Conservation (phyloP, 495 filamentous ascomycete genomes). For the Chaetomium fimeti region DNA sequence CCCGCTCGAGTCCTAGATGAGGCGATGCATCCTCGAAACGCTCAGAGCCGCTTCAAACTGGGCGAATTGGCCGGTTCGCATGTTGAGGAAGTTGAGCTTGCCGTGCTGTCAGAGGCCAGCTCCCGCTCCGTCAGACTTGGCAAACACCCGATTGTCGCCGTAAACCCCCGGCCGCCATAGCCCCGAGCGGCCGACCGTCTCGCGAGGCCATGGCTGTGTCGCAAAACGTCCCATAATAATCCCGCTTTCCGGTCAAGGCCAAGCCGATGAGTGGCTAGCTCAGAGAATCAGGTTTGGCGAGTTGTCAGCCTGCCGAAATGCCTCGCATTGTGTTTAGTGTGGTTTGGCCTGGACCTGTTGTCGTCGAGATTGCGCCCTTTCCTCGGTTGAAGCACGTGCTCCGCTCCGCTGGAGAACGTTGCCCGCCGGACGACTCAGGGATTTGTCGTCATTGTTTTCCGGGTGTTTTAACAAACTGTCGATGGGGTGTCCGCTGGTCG, state of each 20-base stretch:
- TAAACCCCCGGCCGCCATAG: conserved; percentile 14
- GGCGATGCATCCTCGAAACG: background rate
- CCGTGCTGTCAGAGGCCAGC: background rate
- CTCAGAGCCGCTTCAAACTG: background rate
- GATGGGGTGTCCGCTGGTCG: too few relatives aligned
- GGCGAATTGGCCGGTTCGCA: background rate
- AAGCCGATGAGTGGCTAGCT: conserved; percentile 14
- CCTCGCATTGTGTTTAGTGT: conserved; percentile 16
- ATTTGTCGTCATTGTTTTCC: too few relatives aligned
- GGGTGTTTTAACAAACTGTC: background rate
- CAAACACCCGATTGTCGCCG: background rate
- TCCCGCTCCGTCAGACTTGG: background rate
- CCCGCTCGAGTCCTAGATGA: background rate
- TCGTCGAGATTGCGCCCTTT: background rate
- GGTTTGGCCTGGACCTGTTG: background rate
- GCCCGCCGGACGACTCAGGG: too few relatives aligned
- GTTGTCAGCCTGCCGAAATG: conserved; percentile 23
- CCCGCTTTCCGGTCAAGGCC: conserved; percentile 4
- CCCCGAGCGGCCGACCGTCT: conserved; percentile 22
- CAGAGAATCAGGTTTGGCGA: background rate
- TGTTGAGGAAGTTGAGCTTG: background rate
- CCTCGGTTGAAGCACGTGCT: background rate
- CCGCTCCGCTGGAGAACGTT: background rate
- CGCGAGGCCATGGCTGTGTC: conserved; percentile 24
- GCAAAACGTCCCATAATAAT: conserved; percentile 19